Conservation (phyloP, 164 flowering plant species). For the Santalum album region DNA sequence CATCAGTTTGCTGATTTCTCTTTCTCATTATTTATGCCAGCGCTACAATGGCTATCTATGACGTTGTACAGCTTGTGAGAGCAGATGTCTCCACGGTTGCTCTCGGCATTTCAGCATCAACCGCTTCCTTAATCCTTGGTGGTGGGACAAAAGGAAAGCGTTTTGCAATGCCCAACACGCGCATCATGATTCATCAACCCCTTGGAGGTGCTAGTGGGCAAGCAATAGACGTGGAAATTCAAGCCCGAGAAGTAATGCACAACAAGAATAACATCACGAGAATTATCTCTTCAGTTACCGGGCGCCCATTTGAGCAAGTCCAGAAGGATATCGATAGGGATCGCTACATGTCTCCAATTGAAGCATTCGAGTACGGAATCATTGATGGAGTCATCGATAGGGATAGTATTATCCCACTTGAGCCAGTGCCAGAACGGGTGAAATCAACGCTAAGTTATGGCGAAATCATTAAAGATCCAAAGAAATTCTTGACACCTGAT, state of each 20-base stretch:
- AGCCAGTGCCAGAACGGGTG: conserved; percentile 72
- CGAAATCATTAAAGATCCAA: conserved; percentile 54
- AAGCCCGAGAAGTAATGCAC: conserved; percentile 69
- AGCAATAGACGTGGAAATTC: conserved; percentile 78
- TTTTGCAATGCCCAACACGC: conserved; percentile 87
- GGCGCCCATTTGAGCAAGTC: conserved; percentile 71
- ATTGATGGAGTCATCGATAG: conserved; percentile 84
- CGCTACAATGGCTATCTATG: conserved; percentile 91
- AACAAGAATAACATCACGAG: conserved; percentile 63
- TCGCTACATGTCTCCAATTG: conserved; percentile 90
- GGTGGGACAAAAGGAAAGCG: conserved; percentile 98
- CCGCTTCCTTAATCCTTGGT: conserved; percentile 82
- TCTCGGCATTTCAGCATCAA: conserved; percentile 88
- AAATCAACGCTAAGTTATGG: conserved; percentile 36
- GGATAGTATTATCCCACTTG: conserved; percentile 68
- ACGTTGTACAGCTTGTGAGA: conserved; percentile 76
- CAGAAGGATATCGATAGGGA: conserved; percentile 86
- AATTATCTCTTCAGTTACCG: conserved; percentile 54
- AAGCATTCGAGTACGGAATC: conserved; percentile 87
- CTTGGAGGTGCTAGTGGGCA: conserved; percentile 88
- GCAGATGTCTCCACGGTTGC: conserved; percentile 94
- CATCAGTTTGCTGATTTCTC: no score
- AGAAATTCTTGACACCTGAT: conserved; percentile 70
- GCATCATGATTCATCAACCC: conserved; percentile 94
- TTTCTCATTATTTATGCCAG: conserved; percentile 24